Evolutionary conservation across 1,284 basidiomycete genomes (phyloP).

Genomic region (Papiliotrema nemorosa): DNA sequence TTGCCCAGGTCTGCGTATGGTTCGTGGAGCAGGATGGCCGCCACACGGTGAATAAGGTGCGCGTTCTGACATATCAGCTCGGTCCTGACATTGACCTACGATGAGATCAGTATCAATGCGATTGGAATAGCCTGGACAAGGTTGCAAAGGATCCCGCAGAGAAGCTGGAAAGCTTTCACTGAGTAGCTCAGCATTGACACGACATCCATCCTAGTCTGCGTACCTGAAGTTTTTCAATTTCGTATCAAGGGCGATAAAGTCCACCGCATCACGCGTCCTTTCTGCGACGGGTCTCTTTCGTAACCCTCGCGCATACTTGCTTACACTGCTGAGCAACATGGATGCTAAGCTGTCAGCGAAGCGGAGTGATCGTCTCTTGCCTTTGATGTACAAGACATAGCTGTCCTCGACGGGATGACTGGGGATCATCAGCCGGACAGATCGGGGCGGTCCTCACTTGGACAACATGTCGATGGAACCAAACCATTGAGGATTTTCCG

Average conservation of each 20-base stretch:
- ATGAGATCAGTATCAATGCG: constrained; percentile 36
- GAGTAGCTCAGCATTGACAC: neutral
- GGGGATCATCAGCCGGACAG: constrained; percentile 3
- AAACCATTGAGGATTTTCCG: constrained; percentile 34
- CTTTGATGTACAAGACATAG: constrained; percentile 34
- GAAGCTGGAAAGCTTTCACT: constrained; percentile 22
- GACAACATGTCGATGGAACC: constrained; percentile 31
- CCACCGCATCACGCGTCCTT: constrained; percentile 7
- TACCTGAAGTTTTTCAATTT: constrained; percentile 27
- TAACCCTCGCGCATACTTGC: constrained; percentile 17
- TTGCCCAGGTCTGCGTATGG: constrained; percentile 34
- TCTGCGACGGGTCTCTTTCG: neutral
- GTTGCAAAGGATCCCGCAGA: constrained; percentile 35
- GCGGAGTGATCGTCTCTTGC: constrained; percentile 5
- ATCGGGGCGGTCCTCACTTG: constrained; percentile 14
- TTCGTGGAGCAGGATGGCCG: constrained; percentile 41
- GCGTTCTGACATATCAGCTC: constrained; percentile 17
- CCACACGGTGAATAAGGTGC: constrained; percentile 30
- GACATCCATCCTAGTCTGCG: neutral
- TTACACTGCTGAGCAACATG: constrained; percentile 28
- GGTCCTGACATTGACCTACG: constrained; percentile 16
- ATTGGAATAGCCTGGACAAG: constrained; percentile 17
- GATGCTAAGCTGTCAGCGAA: constrained; percentile 11
- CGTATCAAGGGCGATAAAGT: constrained; percentile 28
- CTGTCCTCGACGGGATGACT: constrained; percentile 41